Base-by-base conservation (phyloP, 345 rosid species). In the Euclidium syriacum region DNA sequence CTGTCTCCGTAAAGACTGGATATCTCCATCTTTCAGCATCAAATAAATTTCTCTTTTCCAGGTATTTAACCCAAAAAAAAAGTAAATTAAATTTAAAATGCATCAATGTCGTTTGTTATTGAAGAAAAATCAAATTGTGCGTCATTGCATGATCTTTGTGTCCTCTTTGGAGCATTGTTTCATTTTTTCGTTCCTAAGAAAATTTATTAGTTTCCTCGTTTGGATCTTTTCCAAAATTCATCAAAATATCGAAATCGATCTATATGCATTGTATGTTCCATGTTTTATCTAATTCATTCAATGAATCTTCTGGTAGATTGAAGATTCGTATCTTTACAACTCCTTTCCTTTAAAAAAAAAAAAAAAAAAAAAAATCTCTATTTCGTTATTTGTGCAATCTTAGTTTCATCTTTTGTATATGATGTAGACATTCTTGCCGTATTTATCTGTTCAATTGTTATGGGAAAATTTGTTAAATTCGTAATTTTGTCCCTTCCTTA, bases 391-490 rank as follows among this genome's bases (percentile, higher is more conserved):
- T 34, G 4, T 46, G 44, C 42, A 46, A 22, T 46, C 32, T 46
- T 9, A 30, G 3, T 27, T 20, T 30, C 24, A 22, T 44, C 33
- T 33, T 52, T 53, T 11, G 6, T 16, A 6, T 41, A 4, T 29
- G 43, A 41, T 30, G 33, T 52, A 19, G 59, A 51, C 32, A 5
- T 15, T 65, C 26, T 53, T 53, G 4, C 61, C 53, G 22, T 53
- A 30, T 52, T 42, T 41, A 4, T 43, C 19, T 52, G 16, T 17
- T 63, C 4, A 10, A 36, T 4, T 16, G 16, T 48, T n/a, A 23
- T 18, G 58, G 5, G 20, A 50, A 62, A 3, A 9, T 4, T 26
- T 19, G 22, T 20, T 20, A n/a, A n/a, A n/a, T n/a, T n/a, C n/a
- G n/a, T n/a, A n/a, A n/a, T n/a, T n/a, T n/a, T n/a, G n/a, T n/a